A percentile compares a stretch with the other conserved stretches of the same genome.
phyloP scores from a whole-genome alignment of 1,284 basidiomycete species.

The Heterobasidion irregulare region DNA sequence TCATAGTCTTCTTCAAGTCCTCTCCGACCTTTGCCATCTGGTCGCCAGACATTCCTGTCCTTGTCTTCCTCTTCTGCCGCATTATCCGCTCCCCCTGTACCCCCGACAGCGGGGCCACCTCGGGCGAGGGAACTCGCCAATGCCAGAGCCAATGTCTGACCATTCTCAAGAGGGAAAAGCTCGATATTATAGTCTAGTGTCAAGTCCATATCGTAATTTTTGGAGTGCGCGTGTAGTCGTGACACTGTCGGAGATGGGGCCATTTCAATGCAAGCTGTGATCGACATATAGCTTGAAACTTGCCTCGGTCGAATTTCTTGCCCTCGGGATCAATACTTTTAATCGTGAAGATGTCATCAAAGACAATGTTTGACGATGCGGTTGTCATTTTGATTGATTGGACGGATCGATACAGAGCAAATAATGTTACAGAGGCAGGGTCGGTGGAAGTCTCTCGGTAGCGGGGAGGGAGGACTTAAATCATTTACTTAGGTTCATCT shows the following conservation, averaged over 20 bases:
- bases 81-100: constrained; percentile 27
- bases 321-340: constrained; percentile 86
- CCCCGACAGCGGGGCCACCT: constrained; percentile 35
- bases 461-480: too few relatives aligned
- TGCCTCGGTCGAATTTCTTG: constrained; percentile 96
- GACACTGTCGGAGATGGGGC: constrained; percentile 50
- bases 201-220: constrained; percentile 85
- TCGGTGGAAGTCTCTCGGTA: too few relatives aligned
- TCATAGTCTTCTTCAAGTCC: constrained; percentile 96
- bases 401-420: too few relatives aligned
- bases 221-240: constrained; percentile 75
- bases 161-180: constrained; percentile 65
- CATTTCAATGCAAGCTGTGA: constrained; percentile 1
- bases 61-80: constrained; percentile 54
- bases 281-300: constrained; percentile 11
- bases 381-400: constrained; percentile 39
- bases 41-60: constrained; percentile 78
- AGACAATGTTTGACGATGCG: constrained; percentile 67
- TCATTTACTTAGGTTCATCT: too few relatives aligned
- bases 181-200: constrained; percentile 90
- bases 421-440: too few relatives aligned
- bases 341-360: constrained; percentile 87
- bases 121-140: constrained; percentile 79
- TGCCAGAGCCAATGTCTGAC: constrained; percentile 78
- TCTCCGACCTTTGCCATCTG: constrained; percentile 77